Evolutionary conservation across 1,139 yeast species (phyloP).

Genomic region (Yamadazyma songkhlaensis): DNA sequence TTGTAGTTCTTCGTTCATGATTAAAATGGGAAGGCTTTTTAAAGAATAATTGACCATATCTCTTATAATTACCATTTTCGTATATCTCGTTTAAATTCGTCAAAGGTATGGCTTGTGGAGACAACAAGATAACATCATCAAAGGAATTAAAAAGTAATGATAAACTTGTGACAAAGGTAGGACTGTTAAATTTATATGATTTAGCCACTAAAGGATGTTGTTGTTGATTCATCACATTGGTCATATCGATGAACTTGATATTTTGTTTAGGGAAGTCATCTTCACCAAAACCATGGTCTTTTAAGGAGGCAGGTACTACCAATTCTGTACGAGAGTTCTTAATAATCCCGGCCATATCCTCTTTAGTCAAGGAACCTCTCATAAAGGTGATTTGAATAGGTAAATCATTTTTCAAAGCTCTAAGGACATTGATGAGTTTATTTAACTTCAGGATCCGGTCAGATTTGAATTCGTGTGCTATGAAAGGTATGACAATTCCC

Average conservation of each 20-base stretch:
- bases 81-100: slow-evolving; percentile 20
- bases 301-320: slow-evolving; percentile 13
- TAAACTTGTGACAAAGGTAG: slow-evolving; percentile 20
- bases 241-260: slow-evolving; percentile 27
- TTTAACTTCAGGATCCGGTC: slow-evolving; percentile 19
- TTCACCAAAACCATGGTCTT: not conserved
- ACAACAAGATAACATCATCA: slow-evolving; percentile 26
- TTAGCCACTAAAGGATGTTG: slow-evolving; percentile 16
- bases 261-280: slow-evolving; percentile 24
- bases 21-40: slow-evolving; percentile 22
- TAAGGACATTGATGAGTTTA: slow-evolving; percentile 24
- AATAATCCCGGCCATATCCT: slow-evolving; percentile 19
- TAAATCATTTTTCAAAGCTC: slow-evolving; percentile 24
- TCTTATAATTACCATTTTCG: slow-evolving; percentile 16
- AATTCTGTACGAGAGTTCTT: slow-evolving; percentile 19
- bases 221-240: slow-evolving; percentile 13
- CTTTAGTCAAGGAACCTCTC: slow-evolving; percentile 12
- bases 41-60: slow-evolving; percentile 28
- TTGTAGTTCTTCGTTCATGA: slow-evolving; percentile 16
- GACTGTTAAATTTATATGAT: slow-evolving; percentile 12
- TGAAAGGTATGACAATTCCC: slow-evolving; percentile 36
- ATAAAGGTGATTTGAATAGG: slow-evolving; percentile 29
- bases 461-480: slow-evolving; percentile 11
- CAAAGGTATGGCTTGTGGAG: slow-evolving; percentile 28
- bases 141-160: slow-evolving; percentile 32